These are phyloP conservation scores for Tetrapisispora arboricola DNA, from an alignment of 805 yeast species.

Conservation along the genomic window DNA sequence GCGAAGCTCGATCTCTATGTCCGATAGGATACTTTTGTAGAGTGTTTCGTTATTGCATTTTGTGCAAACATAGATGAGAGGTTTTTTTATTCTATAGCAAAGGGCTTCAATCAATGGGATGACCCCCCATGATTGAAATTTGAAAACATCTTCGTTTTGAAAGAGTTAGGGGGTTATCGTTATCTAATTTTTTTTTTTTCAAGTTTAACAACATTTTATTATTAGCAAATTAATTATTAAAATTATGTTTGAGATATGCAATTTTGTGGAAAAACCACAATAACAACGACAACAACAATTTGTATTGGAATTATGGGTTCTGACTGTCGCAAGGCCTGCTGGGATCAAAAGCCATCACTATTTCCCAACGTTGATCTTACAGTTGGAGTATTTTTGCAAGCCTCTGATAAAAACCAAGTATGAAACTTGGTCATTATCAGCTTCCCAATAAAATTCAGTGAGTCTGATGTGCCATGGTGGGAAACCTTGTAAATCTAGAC, in stretches of 20 bases:
- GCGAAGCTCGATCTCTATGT: no score
- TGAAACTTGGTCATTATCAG: slow-evolving; percentile 68
- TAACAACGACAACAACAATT: no score
- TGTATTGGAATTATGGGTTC: no score
- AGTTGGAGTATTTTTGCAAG: slow-evolving; percentile 59
- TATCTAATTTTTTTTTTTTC: background rate
- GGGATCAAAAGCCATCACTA: slow-evolving; percentile 18
- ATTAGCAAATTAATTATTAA: background rate
- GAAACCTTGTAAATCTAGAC: slow-evolving; percentile 79
- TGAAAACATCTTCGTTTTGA: no score
- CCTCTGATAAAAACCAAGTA: slow-evolving; percentile 80
- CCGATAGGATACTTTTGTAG: no score
- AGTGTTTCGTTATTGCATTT: no score
- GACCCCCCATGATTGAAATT: no score
- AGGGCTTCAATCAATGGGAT: no score
- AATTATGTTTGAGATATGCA: background rate
- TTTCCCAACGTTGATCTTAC: slow-evolving; percentile 85
- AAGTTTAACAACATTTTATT: background rate
- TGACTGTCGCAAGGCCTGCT: background rate
- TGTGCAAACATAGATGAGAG: no score
- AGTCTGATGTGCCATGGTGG: slow-evolving; percentile 98
- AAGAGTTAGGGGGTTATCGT: no score
- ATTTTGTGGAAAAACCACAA: no score
- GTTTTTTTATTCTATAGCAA: no score
- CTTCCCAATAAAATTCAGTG: slow-evolving; percentile 84